Evolutionary conservation across 2,329 filamentous ascomycete genomes (phyloP), one percentile per base, ranked within the genome.

Genomic region (Sclerotinia minor): DNA sequence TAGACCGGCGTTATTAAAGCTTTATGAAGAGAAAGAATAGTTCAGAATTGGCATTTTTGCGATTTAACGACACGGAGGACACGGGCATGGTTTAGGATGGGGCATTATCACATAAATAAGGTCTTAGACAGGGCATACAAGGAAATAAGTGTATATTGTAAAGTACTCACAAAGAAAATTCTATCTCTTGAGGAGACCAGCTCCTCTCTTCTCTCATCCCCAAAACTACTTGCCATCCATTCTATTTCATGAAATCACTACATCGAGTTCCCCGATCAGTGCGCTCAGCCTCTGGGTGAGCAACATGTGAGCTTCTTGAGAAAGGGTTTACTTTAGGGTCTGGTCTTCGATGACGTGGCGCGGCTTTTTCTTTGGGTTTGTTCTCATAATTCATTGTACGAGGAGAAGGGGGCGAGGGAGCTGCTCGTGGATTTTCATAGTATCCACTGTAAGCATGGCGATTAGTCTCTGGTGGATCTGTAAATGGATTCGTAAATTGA

Each of bases 1-100:
- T 74, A 81, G 86, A 68, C 85, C 85, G 17, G 87, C 87, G 24
- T 73, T 91, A 68, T 79, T 83, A 70, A 81, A 82, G 76, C 76
- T 90, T 69, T 83, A 89, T 72, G 83, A 83, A 69, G 80, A 72
- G 8, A 72, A 75, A 50, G 72, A 72, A 63, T 69, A 72, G 29
- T 63, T 67, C 69, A 55, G 55, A 7, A 32, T 61, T 52, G 11
- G 5, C n/a, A 35, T 32, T 26, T 24, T 24, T 50, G 21, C n/a
- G 13, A 47, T 35, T 45, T 29, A n/a, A 38, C 32, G 15, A 26
- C 24, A 24, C 9, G 61, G 53, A 32, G 44, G 17, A 58, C 9
- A n/a, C 15, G 24, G n/a, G 44, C 35, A 41, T 29, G 11, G 49
- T 17, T 38, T 47, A 26, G 8, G 50, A 26, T 24, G 38, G 29